Conservation (phyloP, 2,329 filamentous ascomycete species). For the Sporothrix curviconia region DNA sequence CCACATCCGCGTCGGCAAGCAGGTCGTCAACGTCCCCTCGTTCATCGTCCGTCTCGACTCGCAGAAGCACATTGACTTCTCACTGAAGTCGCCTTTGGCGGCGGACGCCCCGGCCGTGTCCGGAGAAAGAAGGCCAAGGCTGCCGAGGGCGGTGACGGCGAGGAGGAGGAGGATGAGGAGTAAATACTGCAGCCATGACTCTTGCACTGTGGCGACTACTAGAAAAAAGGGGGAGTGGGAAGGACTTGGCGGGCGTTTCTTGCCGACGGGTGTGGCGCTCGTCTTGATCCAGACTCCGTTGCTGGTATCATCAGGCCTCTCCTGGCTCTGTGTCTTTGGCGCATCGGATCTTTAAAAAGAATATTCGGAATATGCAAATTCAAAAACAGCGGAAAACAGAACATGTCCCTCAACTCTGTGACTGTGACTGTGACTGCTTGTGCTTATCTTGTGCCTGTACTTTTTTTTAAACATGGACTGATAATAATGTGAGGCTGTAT, state of each 20-base stretch:
- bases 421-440: too few relatives aligned
- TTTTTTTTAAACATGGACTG: too few relatives aligned
- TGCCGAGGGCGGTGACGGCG: constrained; percentile 75
- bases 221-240: too few relatives aligned
- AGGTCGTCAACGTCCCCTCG: constrained; percentile 99
- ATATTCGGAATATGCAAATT: constrained; percentile 4
- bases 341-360: constrained; percentile 18
- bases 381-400: constrained; percentile 15
- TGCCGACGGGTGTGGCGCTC: constrained; percentile 1
- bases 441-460: not conserved
- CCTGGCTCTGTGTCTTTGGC: constrained; percentile 14
- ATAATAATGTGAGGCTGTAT: too few relatives aligned
- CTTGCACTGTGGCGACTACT: too few relatives aligned
- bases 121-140: constrained; percentile 99
- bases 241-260: not conserved
- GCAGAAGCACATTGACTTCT: constrained; percentile 99
- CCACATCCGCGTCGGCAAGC: constrained; percentile 99
- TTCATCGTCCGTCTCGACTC: constrained; percentile 99
- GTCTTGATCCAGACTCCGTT: constrained; percentile 3
- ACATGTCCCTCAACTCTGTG: not conserved
- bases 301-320: not conserved
- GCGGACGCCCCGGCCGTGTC: constrained; percentile 93
- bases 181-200: too few relatives aligned
- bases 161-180: constrained; percentile 70
- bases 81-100: constrained; percentile 94